Evolutionary conservation across 495 filamentous ascomycete genomes (phyloP).

Genomic region (Hypoxylon fuscum): DNA sequence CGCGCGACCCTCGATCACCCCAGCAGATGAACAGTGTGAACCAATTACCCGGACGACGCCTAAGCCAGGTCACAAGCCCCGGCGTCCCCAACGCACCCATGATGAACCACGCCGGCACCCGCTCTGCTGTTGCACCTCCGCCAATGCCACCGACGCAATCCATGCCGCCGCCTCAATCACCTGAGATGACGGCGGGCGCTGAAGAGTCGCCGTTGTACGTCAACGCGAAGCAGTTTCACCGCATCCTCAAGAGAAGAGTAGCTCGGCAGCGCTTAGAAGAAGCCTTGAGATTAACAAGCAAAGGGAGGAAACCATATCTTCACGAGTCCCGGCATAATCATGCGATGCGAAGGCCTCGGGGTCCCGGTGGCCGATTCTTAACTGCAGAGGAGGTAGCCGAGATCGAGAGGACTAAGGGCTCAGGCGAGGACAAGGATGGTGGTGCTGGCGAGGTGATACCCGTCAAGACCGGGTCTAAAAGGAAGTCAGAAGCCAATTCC

Average conservation of each 20-base stretch:
- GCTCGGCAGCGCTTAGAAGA: slow-evolving; percentile 95
- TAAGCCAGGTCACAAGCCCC: slow-evolving; percentile 73
- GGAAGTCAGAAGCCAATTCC: slow-evolving; percentile 55
- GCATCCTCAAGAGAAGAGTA: slow-evolving; percentile 92
- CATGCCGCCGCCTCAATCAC: slow-evolving; percentile 76
- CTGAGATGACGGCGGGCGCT: slow-evolving; percentile 80
- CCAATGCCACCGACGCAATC: slow-evolving; percentile 56
- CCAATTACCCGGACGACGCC: slow-evolving; percentile 57
- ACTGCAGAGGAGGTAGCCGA: slow-evolving; percentile 97
- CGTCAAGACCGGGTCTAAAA: slow-evolving; percentile 52
- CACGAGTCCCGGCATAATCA: slow-evolving; percentile 99
- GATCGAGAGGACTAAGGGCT: slow-evolving; percentile 73
- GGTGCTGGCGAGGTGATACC: slow-evolving; percentile 47
- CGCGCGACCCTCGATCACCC: slow-evolving; percentile 67
- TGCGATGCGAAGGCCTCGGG: slow-evolving; percentile 94
- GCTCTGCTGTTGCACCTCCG: slow-evolving; percentile 54
- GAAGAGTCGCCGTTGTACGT: slow-evolving; percentile 97
- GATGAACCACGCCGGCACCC: slow-evolving; percentile 60
- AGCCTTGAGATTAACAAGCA: slow-evolving; percentile 86
- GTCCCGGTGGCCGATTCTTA: slow-evolving; percentile 95
- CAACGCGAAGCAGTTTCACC: slow-evolving; percentile 98
- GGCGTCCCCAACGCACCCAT: slow-evolving; percentile 66
- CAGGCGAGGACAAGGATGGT: slow-evolving; percentile 49
- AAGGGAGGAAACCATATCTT: slow-evolving; percentile 95
- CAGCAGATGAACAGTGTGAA: slow-evolving; percentile 66